phyloP scores from a whole-genome alignment of 164 flowering plant genomes.

The Taxillus chinensis region DNA sequence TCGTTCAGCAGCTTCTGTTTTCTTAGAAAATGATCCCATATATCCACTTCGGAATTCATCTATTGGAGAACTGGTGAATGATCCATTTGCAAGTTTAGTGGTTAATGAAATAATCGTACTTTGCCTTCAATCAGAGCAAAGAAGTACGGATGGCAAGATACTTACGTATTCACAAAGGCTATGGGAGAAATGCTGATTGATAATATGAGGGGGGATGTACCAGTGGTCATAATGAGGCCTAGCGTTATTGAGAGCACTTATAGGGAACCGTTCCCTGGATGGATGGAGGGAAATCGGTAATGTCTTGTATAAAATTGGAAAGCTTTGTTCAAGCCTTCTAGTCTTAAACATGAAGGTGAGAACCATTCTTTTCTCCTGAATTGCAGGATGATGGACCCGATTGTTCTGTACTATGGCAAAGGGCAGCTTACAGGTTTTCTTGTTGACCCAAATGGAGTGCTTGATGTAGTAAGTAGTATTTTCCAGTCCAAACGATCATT shows the following conservation, averaged over 20 bases:
- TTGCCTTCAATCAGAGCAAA: constrained; percentile 50
- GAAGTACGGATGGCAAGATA: constrained; percentile 86
- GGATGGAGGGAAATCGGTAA: constrained; percentile 96
- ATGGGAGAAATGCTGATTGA: constrained; percentile 98
- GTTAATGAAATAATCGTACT: neutral
- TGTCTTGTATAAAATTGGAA: neutral
- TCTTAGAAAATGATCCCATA: neutral
- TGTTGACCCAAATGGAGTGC: constrained; percentile 70
- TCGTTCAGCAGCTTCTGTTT: neutral
- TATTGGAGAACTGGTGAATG: no score
- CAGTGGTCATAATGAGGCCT: constrained; percentile 74
- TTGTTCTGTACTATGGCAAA: constrained; percentile 75
- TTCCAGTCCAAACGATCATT: neutral
- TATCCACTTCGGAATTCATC: no score
- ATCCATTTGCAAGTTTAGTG: no score
- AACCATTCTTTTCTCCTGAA: neutral
- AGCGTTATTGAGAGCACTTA: constrained; percentile 85
- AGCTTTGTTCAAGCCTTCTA: neutral
- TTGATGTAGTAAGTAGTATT: constrained; percentile 65
- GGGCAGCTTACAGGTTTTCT: constrained; percentile 85
- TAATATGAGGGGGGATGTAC: constrained; percentile 61
- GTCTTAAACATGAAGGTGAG: neutral
- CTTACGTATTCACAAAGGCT: constrained; percentile 87
- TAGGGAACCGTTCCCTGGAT: constrained; percentile 85
- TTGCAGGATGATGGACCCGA: constrained; percentile 94